A percentile compares a stretch with the other conserved stretches of the same genome.
phyloP scores from a whole-genome alignment of 2,329 filamentous ascomycete species.

The Aulographum hederae region DNA sequence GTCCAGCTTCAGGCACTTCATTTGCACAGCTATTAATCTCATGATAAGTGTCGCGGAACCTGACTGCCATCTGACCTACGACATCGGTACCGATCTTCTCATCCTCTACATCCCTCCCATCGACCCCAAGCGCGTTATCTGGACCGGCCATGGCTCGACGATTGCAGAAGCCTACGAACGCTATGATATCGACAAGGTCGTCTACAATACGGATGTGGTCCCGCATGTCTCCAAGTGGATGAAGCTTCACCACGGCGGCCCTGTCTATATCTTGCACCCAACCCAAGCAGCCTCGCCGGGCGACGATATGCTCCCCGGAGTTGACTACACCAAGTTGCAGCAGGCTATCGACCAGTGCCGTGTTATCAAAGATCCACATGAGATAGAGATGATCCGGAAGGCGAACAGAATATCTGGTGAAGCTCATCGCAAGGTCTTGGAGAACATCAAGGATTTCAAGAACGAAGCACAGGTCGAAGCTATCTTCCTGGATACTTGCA shows the following conservation, averaged over 20 bases:
- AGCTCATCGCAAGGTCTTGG: slow-evolving; percentile 57
- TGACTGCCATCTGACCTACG: slow-evolving; percentile 38
- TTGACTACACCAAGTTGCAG: slow-evolving; percentile 26
- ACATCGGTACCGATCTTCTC: slow-evolving; percentile 41
- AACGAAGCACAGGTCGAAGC: slow-evolving; percentile 79
- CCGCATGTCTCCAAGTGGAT: slow-evolving; percentile 14
- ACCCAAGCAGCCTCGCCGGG: slow-evolving; percentile 3
- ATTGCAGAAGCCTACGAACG: slow-evolving; percentile 36
- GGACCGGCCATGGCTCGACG: slow-evolving; percentile 42
- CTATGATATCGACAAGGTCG: slow-evolving; percentile 56
- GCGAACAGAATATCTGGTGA: slow-evolving; percentile 65
- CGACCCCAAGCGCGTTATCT: slow-evolving; percentile 42
- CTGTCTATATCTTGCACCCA: slow-evolving; percentile 19
- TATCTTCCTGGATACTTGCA: slow-evolving; percentile 54
- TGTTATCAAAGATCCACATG: slow-evolving; percentile 68
- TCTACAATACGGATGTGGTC: slow-evolving; percentile 32
- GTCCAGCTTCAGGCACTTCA: no score
- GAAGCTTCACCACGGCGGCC: slow-evolving; percentile 7
- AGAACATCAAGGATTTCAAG: slow-evolving; percentile 38
- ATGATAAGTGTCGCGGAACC: slow-evolving; percentile 24
- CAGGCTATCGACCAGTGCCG: slow-evolving; percentile 62
- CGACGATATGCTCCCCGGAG: not conserved
- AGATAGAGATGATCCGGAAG: slow-evolving; percentile 61
- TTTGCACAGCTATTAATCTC: not conserved
- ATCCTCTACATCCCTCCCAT: slow-evolving; percentile 57